A percentile compares a stretch with the other conserved stretches of the same genome.
Conservation (phyloP, 257 asterid species). For the Nicotiana tabacum region DNA sequence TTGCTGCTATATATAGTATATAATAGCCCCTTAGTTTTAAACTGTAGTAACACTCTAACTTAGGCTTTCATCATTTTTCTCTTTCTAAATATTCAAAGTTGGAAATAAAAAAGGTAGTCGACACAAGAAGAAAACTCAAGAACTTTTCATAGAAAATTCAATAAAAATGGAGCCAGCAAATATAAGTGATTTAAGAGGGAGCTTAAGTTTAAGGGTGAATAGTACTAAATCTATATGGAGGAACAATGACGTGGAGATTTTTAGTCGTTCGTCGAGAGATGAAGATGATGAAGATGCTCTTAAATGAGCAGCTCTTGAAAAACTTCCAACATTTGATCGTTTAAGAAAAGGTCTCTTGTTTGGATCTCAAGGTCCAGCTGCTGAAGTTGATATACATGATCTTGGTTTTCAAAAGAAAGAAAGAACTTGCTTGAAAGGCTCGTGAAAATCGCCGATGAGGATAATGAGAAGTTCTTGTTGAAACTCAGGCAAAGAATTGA, state of each 20-base stretch:
- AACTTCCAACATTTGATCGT: neutral
- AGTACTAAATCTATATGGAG: slow-evolving; percentile 1
- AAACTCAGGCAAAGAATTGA: slow-evolving; percentile 54
- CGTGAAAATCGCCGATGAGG: slow-evolving; percentile 53
- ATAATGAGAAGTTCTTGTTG: slow-evolving; percentile 56
- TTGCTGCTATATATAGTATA: too few relatives aligned
- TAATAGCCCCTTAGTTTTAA: too few relatives aligned
- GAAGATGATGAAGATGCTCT: slow-evolving; percentile 4
- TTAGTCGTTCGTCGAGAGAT: neutral
- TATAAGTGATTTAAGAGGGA: neutral
- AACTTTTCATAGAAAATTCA: too few relatives aligned
- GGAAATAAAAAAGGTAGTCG: too few relatives aligned
- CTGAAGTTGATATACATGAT: neutral
- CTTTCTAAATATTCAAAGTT: too few relatives aligned
- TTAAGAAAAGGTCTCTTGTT: slow-evolving; percentile 4
- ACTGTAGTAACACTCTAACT: too few relatives aligned
- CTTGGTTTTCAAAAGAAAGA: slow-evolving; percentile 19
- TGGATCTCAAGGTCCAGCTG: slow-evolving; percentile 1
- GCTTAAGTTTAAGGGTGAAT: neutral
- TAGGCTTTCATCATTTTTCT: too few relatives aligned
- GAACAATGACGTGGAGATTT: neutral
- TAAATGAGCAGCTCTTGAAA: slow-evolving; percentile 5
- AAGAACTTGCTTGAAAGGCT: slow-evolving; percentile 48
- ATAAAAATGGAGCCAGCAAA: neutral
- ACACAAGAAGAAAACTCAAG: too few relatives aligned